Conservation (phyloP, 2,329 filamentous ascomycete species). For the Fusarium newnesense region DNA sequence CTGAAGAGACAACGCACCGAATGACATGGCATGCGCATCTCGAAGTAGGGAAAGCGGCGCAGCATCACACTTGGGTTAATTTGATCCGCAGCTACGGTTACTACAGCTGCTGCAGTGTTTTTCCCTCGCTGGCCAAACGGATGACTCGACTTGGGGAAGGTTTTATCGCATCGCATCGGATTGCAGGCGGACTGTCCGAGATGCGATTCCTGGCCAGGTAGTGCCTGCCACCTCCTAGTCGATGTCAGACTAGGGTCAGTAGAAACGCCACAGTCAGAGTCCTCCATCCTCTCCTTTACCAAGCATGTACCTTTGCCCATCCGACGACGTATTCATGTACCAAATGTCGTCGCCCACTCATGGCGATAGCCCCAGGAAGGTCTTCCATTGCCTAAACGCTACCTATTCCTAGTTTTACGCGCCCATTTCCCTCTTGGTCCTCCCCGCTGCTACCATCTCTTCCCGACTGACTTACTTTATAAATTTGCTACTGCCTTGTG, state of each 20-base stretch:
- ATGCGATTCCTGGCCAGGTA: slow-evolving; percentile 28
- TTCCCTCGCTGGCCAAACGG: slow-evolving; percentile 33
- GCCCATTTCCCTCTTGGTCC: slow-evolving; percentile 39
- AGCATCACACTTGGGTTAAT: slow-evolving; percentile 42
- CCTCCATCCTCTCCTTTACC: slow-evolving; percentile 22
- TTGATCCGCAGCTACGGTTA: slow-evolving; percentile 29
- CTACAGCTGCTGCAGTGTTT: background rate
- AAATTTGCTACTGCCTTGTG: slow-evolving; percentile 27
- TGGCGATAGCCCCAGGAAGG: slow-evolving; percentile 38
- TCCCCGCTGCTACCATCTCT: slow-evolving; percentile 31
- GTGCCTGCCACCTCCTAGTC: slow-evolving; percentile 11
- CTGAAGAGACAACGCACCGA: too few species aligned
- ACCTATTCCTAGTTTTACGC: slow-evolving; percentile 31
- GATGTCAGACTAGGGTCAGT: slow-evolving; percentile 9
- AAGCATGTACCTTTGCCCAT: slow-evolving; percentile 40
- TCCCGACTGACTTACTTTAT: background rate
- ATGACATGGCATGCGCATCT: slow-evolving; percentile 34
- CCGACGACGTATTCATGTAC: slow-evolving; percentile 42
- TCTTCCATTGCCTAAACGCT: slow-evolving; percentile 46
- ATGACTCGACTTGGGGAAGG: slow-evolving; percentile 33
- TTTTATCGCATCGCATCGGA: slow-evolving; percentile 5
- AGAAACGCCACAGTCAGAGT: slow-evolving; percentile 43
- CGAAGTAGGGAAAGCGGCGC: slow-evolving; percentile 58
- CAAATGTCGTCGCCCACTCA: slow-evolving; percentile 44
- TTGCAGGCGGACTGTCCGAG: slow-evolving; percentile 8